Conservation (phyloP, 768 basidiomycete genomes). For the Pleurotus platypus region DNA sequence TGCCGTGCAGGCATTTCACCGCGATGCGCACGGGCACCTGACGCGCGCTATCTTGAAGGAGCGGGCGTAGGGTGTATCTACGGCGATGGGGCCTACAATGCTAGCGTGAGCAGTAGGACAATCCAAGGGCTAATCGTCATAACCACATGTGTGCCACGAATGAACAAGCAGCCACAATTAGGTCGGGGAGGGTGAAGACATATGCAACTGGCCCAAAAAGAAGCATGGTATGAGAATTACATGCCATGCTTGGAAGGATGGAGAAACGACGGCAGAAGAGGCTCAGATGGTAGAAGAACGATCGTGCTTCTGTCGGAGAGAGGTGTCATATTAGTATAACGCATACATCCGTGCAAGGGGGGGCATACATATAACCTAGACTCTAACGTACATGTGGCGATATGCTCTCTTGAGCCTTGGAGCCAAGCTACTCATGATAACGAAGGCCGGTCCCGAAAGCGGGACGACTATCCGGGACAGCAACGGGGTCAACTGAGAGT, state of each 20-base stretch:
- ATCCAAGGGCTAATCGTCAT: background rate
- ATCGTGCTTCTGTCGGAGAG: slow-evolving; percentile 2
- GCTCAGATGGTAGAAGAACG: background rate
- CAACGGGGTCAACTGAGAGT: too few species aligned
- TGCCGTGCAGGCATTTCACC: background rate
- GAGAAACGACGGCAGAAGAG: slow-evolving; percentile 8
- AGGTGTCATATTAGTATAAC: background rate
- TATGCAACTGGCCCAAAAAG: slow-evolving; percentile 1
- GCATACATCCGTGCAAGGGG: too few species aligned
- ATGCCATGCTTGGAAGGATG: slow-evolving; percentile 4
- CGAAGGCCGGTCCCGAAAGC: too few species aligned
- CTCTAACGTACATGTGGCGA: too few species aligned
- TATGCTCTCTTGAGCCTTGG: too few species aligned
- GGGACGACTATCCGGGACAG: too few species aligned
- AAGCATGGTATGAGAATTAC: slow-evolving; percentile 2
- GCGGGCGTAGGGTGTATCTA: slow-evolving; percentile 8
- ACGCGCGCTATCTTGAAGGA: background rate
- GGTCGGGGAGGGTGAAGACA: background rate
- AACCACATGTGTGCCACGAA: background rate
- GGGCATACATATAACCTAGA: too few species aligned
- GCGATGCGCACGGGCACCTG: slow-evolving; percentile 1
- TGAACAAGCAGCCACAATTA: background rate
- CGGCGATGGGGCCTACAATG: background rate
- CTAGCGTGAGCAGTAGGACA: background rate
- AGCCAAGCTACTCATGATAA: too few species aligned